Evolutionary conservation across 768 basidiomycete species (phyloP), one percentile per base, ranked within the genome.

Genomic region (Sistotremastrum suecicum): DNA sequence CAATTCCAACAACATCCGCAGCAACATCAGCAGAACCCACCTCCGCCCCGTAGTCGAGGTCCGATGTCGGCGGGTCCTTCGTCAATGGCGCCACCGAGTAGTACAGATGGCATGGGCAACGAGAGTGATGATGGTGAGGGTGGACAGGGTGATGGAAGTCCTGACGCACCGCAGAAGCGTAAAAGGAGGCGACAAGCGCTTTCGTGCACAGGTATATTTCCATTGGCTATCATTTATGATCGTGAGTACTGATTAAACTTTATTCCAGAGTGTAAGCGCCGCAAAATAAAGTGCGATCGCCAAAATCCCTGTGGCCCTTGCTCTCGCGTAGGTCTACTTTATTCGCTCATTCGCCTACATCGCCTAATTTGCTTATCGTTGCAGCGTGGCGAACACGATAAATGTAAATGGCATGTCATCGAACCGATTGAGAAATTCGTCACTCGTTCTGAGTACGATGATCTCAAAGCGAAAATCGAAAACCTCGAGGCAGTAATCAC

Each of bases 251-350:
- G 20, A 28, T 7, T 40, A 8, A 28, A 40, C 31, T 11, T 6
- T 20, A 30, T 8, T 7, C 7, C 39, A 50, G 55, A 55, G 41
- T 57, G 56, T 50, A 57, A 57, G 43, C 44, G 55, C 30, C 48
- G 57, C 31, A 57, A 59, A 48, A 55, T 57, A 48, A 52, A 51
- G 43, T 59, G 58, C 43, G 56, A 58, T 42, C 55, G 58, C 31
- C 9, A 20, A 20, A 20, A 20, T 20, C 20, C 20, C 20, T 20
- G 20, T 20, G 20, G 20, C 4, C 40, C 20, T 7, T 42, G 3
- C 11, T 33, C 20, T 28, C 30, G 8, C 34, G 28, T 29, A 44
- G 33, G 29, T 9, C 30, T 10, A 7, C 30, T 30, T 28, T 32
- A 6, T 43, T 5, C 33, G 12, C 29, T 9, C 20, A 20, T 20